Conservation (phyloP, 78 protist species). For the Dictyostelium firmibasis region DNA sequence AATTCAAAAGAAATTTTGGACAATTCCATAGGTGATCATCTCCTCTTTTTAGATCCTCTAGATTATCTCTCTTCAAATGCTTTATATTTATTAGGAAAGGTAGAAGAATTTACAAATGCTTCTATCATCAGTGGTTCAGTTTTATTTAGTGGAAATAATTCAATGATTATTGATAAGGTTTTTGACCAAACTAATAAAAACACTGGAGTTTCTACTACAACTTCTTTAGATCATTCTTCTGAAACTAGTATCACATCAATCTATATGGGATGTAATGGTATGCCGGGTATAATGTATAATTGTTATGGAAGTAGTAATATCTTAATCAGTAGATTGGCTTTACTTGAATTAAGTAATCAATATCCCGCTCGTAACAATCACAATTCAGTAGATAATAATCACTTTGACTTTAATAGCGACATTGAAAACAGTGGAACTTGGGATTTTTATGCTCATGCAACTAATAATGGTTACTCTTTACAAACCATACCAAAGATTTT, state of each 20-base stretch:
- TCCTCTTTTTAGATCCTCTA: slow-evolving; percentile 5
- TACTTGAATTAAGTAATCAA: background rate
- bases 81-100: background rate
- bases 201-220: background rate
- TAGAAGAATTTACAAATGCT: background rate
- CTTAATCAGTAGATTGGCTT: background rate
- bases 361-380: background rate
- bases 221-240: background rate
- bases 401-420: slow-evolving; percentile 4
- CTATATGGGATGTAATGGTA: slow-evolving; percentile 51
- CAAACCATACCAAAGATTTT: slow-evolving; percentile 26
- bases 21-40: background rate
- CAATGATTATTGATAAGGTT: background rate
- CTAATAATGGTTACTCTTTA: slow-evolving; percentile 23
- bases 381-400: background rate
- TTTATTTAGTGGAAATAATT: background rate
- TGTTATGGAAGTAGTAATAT: slow-evolving; percentile 68
- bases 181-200: background rate
- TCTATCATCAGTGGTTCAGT: background rate
- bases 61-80: slow-evolving; percentile 2
- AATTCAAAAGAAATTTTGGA: background rate
- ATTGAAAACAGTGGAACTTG: slow-evolving; percentile 62
- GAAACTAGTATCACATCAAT: background rate
- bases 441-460: slow-evolving; percentile 47
- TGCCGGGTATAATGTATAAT: slow-evolving; percentile 71